Evolutionary conservation across 2,329 filamentous ascomycete species (phyloP), one percentile per base, ranked within the genome.

Genomic region (Talaromyces sp.): DNA sequence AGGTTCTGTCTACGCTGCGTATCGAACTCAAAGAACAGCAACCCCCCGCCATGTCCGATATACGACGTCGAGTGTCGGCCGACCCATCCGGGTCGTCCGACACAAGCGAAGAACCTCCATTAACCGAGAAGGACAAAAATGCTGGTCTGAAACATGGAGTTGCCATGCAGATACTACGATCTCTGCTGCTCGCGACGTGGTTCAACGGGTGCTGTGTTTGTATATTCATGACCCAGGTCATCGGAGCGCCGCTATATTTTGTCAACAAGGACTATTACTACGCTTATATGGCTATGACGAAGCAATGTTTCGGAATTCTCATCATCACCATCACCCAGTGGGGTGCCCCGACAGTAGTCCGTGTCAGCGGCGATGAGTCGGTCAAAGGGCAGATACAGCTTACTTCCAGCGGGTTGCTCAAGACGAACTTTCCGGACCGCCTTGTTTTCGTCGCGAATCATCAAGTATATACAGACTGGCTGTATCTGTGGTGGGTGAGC

Each of bases 381-480:
- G 83, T 89, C 71, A 79, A 82, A 64, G 86, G 85, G 6, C 86
- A 89, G 71, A 77, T 89, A 27, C 81, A 81, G 61, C 78, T 86
- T 63, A 83, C 82, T 62, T 78, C 82, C 56, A 85, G 87, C 69
- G 87, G 87, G 9, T 81, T 82, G 63, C 74, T 89, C 52, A 80
- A 84, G 68, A 86, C 85, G 66, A 79, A 82, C 37, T 89, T 89
- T 67, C 84, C 86, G 1, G 83, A 89, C 67, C 81, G 87, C 17
- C 75, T 89, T 66, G 83, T 89, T 9, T 72, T 89, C 71, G 86
- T 89, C 74, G 83, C 87, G 7, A 89, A 89, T 66, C 87, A 89
- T 69, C 86, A 89, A 71, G 82, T 89, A 2, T 89, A 89, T 72
- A 89, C 87, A n/a, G 87, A 89, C 70, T 89, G 87, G 87, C 77